Percentiles rank a stretch among this genome's conserved stretches.
Conservation (phyloP, 2,329 filamentous ascomycete species). For the Aphanocladium album region DNA sequence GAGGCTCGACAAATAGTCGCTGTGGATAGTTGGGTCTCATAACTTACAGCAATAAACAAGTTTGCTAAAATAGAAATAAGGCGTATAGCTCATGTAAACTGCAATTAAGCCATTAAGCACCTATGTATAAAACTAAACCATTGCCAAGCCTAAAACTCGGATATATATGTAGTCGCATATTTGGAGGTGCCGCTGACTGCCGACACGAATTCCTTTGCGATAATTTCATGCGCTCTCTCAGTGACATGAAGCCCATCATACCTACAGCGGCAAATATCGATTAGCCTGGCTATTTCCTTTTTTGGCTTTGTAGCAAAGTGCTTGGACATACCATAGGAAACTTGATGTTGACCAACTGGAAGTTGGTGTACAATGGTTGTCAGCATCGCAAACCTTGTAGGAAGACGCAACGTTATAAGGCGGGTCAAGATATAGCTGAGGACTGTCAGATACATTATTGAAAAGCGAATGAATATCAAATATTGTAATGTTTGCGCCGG, state of each 20-base stretch:
- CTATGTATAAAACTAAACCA: no score
- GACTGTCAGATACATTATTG: slow-evolving; percentile 59
- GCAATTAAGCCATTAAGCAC: no score
- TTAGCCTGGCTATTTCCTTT: not conserved
- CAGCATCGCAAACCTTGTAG: slow-evolving; percentile 47
- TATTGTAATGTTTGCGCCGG: slow-evolving; percentile 56
- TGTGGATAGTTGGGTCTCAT: no score
- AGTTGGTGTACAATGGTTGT: slow-evolving; percentile 29
- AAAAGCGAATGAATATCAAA: slow-evolving; percentile 64
- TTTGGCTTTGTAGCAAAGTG: no score
- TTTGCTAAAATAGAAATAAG: no score
- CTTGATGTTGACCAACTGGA: slow-evolving; percentile 45
- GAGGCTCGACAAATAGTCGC: no score
- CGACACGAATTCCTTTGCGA: slow-evolving; percentile 37
- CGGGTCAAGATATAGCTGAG: slow-evolving; percentile 54
- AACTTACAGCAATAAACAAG: no score
- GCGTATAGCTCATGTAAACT: no score
- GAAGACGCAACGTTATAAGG: slow-evolving; percentile 59
- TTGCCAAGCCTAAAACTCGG: no score
- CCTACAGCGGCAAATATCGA: slow-evolving; percentile 19
- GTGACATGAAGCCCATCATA: slow-evolving; percentile 69
- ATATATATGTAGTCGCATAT: slow-evolving; percentile 27
- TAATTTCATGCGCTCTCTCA: slow-evolving; percentile 47
- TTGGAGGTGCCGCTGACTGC: slow-evolving; percentile 35
- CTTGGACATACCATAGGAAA: slow-evolving; percentile 56